These are phyloP conservation scores for Fraxinus excelsior DNA, from an alignment of 257 asterid genomes.

Conservation along the genomic window DNA sequence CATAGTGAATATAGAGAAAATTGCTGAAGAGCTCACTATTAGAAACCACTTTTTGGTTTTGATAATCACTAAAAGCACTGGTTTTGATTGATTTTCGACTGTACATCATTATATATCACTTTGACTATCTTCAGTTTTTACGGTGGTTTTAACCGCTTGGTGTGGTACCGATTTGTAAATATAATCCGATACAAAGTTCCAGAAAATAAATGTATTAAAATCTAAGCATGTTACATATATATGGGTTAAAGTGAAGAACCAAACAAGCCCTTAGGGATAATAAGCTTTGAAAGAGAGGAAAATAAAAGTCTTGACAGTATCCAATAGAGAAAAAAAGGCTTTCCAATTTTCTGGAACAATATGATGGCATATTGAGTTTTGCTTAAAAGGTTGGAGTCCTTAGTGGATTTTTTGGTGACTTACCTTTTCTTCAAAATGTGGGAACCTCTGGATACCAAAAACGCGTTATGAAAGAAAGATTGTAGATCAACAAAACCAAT, in stretches of 20 bases:
- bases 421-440: neutral
- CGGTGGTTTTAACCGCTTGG: neutral
- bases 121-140: no score
- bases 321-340: neutral
- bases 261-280: neutral
- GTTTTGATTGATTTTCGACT: neutral
- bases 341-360: neutral
- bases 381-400: slow-evolving; percentile 8
- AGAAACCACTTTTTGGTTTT: neutral
- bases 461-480: neutral
- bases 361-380: neutral
- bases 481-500: neutral
- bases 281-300: slow-evolving; percentile 4
- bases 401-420: neutral
- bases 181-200: neutral
- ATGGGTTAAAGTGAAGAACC: neutral
- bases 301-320: neutral
- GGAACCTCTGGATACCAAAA: neutral
- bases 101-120: neutral
- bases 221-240: neutral
- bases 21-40: no score
- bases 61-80: neutral
- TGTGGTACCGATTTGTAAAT: neutral
- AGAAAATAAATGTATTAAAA: neutral
- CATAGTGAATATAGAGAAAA: neutral